These are phyloP conservation scores for Fennellomyces sp. DNA, from an alignment of 371 early-diverging fungal species.

Conservation along the genomic window DNA sequence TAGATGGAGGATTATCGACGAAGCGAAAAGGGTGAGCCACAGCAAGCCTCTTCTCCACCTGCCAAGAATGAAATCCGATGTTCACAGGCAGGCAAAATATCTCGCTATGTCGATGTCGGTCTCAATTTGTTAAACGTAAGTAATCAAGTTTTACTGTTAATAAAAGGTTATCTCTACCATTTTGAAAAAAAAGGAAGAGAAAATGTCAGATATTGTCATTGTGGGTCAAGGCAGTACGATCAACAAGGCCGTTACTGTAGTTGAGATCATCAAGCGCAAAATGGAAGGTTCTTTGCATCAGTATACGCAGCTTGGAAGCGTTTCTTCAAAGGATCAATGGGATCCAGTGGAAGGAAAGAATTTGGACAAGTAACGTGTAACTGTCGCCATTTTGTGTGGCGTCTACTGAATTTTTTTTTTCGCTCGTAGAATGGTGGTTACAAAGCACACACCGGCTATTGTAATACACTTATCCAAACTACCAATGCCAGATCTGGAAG, in stretches of 20 bases:
- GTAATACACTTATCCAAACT: conserved; percentile 40
- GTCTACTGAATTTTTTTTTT: background rate
- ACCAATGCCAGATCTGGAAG: conserved; percentile 38
- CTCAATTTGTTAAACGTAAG: conserved; percentile 37
- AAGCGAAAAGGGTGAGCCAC: conserved; percentile 20
- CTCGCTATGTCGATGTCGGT: conserved; percentile 37
- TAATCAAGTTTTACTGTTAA: background rate
- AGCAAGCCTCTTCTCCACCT: conserved; percentile 20
- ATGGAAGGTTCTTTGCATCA: conserved; percentile 62
- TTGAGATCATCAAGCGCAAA: conserved; percentile 66
- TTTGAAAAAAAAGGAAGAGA: conserved; percentile 15
- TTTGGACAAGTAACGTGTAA: conserved; percentile 33
- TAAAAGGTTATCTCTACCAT: background rate
- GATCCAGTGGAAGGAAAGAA: conserved; percentile 45
- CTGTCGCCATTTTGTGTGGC: too few species aligned
- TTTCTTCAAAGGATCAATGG: conserved; percentile 56
- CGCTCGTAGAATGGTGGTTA: conserved; percentile 31
- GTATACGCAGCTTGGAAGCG: conserved; percentile 62
- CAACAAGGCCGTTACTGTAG: conserved; percentile 68
- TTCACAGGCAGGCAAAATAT: conserved; percentile 34
- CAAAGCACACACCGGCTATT: conserved; percentile 42
- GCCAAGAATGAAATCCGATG: conserved; percentile 50
- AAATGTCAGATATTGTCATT: conserved; percentile 26
- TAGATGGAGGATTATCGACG: conserved; percentile 47
- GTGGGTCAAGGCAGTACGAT: conserved; percentile 55